phyloP scores from a whole-genome alignment of 1,284 basidiomycete genomes.

The Rhizopogon parksii region DNA sequence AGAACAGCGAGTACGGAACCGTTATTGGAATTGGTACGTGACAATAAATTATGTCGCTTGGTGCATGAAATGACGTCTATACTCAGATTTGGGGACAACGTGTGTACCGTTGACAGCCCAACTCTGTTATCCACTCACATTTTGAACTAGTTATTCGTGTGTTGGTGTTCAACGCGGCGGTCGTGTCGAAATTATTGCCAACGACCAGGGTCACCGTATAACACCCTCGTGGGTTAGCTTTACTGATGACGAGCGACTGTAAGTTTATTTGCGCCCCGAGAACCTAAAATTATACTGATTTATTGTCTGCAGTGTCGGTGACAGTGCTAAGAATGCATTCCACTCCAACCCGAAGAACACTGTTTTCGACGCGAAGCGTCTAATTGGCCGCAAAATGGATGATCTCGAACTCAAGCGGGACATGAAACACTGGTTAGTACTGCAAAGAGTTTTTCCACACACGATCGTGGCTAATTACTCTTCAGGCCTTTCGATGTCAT shows the following conservation, averaged over 20 bases:
- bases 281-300: neutral
- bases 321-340: constrained; percentile 75
- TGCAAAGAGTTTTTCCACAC: neutral
- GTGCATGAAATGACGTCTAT: constrained; percentile 14
- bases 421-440: constrained; percentile 70
- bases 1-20: constrained; percentile 70
- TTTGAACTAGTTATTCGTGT: constrained; percentile 58
- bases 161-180: constrained; percentile 89
- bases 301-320: constrained; percentile 51
- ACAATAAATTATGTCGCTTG: neutral
- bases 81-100: constrained; percentile 73
- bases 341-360: constrained; percentile 89
- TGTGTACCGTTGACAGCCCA: constrained; percentile 29
- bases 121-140: constrained; percentile 16
- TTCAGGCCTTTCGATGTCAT: constrained; percentile 67
- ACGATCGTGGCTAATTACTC: constrained; percentile 26
- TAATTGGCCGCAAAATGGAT: constrained; percentile 84
- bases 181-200: constrained; percentile 94
- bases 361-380: constrained; percentile 95
- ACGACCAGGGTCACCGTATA: constrained; percentile 96
- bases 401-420: constrained; percentile 77
- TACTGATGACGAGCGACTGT: constrained; percentile 88
- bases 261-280: constrained; percentile 22
- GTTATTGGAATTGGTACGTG: constrained; percentile 91
- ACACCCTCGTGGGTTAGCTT: constrained; percentile 94